Base-by-base conservation (phyloP, 1,284 basidiomycete genomes). In the Cutaneotrichosporon dermatis region DNA sequence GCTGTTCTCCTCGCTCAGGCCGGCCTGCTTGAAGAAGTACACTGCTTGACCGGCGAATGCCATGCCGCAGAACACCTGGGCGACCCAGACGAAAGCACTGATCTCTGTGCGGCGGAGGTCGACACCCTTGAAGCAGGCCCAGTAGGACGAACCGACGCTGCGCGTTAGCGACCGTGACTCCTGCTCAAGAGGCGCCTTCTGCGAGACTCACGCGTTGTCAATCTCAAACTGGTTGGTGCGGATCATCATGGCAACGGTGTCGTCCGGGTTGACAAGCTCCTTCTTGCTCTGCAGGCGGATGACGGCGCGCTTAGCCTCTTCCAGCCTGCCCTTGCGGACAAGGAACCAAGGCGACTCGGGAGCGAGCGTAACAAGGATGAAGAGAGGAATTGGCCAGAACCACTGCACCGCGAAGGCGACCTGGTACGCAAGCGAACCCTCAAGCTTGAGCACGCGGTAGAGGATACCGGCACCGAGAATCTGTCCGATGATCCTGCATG, bases 331-430 rank as follows among this genome's bases (percentile, higher is more conserved):
- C 33, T 61, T 60, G 49, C 69, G 65, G 4, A 70, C 68, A 50
- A 66, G 65, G 58, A 57, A 70, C 69, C 67, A 69, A 4, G 70
- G 70, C n/a, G 59, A 63, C 52, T 72, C 69, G 34, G 69, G 67
- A 0, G 70, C 68, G 15, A 69, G 51, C 5, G 62, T 40, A 12
- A 56, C 55, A 16, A 61, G 55, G 41, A 68, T 57, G 50, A 68
- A 55, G 42, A 68, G 51, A 1, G 72, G 71, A 4, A 68, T 62
- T 7, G 74, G 70, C 76, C 76, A 76, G 45, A 76, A 60, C 77
- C 77, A 80, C 69, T 80, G 78, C 8, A 69, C 51, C 4, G 71
- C 76, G 57, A 75, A 79, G 8, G 78, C 76, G 34, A 80, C 65
- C 46, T 69, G 64, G 63, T 69, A 78, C 2, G 68, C 72, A 71